These are phyloP conservation scores for Pistacia vera DNA, from an alignment of 345 rosid genomes.

Conservation along the genomic window DNA sequence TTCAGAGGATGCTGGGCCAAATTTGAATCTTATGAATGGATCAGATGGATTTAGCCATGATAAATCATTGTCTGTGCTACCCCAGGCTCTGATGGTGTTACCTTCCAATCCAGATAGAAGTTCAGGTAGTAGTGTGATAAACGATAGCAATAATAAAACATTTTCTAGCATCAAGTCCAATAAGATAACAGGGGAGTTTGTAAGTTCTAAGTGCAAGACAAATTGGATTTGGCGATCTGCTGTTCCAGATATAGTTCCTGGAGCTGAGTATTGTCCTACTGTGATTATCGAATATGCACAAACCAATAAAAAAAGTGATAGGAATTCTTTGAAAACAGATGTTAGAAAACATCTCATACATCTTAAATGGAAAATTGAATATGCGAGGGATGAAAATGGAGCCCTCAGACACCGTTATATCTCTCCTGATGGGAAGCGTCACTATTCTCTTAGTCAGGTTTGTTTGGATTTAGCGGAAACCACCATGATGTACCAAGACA, in stretches of 20 bases:
- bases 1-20: constrained; percentile 13
- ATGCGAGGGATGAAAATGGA: constrained; percentile 18
- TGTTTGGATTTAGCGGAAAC: constrained; percentile 38
- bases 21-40: constrained; percentile 24
- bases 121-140: constrained; percentile 20
- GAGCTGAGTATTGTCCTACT: constrained; percentile 54
- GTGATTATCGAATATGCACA: constrained; percentile 43
- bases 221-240: constrained; percentile 43
- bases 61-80: constrained; percentile 18
- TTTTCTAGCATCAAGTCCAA: constrained; percentile 22
- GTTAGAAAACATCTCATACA: constrained; percentile 59
- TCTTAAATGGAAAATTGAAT: constrained; percentile 62
- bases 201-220: constrained; percentile 10
- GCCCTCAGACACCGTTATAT: constrained; percentile 45
- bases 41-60: constrained; percentile 22
- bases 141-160: constrained; percentile 19
- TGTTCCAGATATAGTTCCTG: constrained; percentile 39
- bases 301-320: not conserved
- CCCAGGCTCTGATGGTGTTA: constrained; percentile 27
- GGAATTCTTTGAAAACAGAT: constrained; percentile 5
- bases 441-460: constrained; percentile 55
- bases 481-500: constrained; percentile 9
- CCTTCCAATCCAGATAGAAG: constrained; percentile 27
- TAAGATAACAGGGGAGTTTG: constrained; percentile 1
- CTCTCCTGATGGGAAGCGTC: constrained; percentile 58